A percentile compares a stretch with the other conserved stretches of the same genome.
Evolutionary conservation across 2,329 filamentous ascomycete genomes (phyloP).

Genomic region (Pyrenochaeta sp.): DNA sequence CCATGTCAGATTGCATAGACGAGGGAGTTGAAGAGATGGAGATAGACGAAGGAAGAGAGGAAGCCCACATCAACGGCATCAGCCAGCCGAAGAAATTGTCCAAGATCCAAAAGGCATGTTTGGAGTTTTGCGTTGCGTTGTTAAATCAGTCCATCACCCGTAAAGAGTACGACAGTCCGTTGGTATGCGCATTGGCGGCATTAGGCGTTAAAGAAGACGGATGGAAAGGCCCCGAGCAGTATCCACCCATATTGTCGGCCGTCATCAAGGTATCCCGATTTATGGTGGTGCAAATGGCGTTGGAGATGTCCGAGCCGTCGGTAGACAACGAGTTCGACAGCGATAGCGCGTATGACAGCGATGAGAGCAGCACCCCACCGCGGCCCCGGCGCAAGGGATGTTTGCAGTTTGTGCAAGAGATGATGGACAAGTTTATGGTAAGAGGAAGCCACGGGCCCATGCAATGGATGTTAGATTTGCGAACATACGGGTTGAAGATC

Average conservation of each 20-base stretch:
- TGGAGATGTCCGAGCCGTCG: slow-evolving; percentile 11
- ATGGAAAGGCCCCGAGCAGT: slow-evolving; percentile 21
- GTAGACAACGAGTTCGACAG: slow-evolving; percentile 6
- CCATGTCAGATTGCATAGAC: no score
- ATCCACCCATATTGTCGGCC: slow-evolving; percentile 22
- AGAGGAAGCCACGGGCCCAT: slow-evolving; percentile 15
- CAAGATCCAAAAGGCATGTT: slow-evolving; percentile 15
- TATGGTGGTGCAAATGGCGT: slow-evolving; percentile 27
- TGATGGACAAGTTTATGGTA: slow-evolving; percentile 22
- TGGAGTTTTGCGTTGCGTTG: slow-evolving; percentile 27
- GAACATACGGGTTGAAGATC: slow-evolving; percentile 19
- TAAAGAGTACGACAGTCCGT: slow-evolving; percentile 24
- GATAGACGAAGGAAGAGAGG: neutral
- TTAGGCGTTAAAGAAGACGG: slow-evolving; percentile 25
- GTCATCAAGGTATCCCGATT: slow-evolving; percentile 26
- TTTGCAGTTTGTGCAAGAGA: slow-evolving; percentile 22
- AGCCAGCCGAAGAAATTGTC: slow-evolving; percentile 8
- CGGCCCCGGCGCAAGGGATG: slow-evolving; percentile 8
- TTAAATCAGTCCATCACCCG: slow-evolving; percentile 18
- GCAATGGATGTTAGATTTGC: slow-evolving; percentile 23
- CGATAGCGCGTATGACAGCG: slow-evolving; percentile 13
- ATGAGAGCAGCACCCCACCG: slow-evolving; percentile 2
- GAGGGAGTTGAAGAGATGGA: neutral
- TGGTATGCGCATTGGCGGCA: slow-evolving; percentile 25
- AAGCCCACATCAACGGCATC: slow-evolving; percentile 1